Evolutionary conservation across 768 basidiomycete genomes (phyloP).

Genomic region (Boletellus emodensis): DNA sequence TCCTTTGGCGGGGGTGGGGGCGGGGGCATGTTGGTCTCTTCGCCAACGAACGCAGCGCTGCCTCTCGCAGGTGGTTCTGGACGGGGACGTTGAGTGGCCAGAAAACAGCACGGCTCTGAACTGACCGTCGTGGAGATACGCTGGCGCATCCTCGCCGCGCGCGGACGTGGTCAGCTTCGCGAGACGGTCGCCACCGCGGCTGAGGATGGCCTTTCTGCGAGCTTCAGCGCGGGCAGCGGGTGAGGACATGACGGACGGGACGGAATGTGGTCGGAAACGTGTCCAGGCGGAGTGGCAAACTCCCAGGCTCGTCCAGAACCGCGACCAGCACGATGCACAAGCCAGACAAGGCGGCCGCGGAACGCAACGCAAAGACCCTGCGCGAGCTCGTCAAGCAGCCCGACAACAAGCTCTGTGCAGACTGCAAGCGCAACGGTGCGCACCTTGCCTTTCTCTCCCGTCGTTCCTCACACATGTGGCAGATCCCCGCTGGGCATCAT

Average conservation of each 20-base stretch:
- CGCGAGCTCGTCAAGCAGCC: conserved; percentile 84
- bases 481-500: conserved; percentile 99
- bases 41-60: conserved; percentile 35
- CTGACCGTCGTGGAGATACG: conserved; percentile 48
- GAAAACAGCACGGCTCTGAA: no score
- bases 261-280: conserved; percentile 2
- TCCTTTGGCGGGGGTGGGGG: conserved; percentile 21
- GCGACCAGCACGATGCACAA: conserved; percentile 34
- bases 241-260: conserved; percentile 31
- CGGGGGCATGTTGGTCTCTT: conserved; percentile 31
- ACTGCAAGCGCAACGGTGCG: conserved; percentile 94
- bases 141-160: conserved; percentile 62
- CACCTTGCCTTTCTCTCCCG: neutral
- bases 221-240: conserved; percentile 74
- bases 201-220: conserved; percentile 70
- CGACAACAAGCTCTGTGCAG: conserved; percentile 93
- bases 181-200: conserved; percentile 67
- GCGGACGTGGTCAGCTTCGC: conserved; percentile 75
- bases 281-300: neutral
- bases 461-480: neutral
- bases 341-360: conserved; percentile 85
- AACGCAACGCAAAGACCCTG: conserved; percentile 70
- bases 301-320: neutral
- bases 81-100: neutral
- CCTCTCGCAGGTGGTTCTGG: conserved; percentile 13